These are phyloP conservation scores for Kazachstania africana DNA, from an alignment of 805 yeast genomes.

Conservation along the genomic window DNA sequence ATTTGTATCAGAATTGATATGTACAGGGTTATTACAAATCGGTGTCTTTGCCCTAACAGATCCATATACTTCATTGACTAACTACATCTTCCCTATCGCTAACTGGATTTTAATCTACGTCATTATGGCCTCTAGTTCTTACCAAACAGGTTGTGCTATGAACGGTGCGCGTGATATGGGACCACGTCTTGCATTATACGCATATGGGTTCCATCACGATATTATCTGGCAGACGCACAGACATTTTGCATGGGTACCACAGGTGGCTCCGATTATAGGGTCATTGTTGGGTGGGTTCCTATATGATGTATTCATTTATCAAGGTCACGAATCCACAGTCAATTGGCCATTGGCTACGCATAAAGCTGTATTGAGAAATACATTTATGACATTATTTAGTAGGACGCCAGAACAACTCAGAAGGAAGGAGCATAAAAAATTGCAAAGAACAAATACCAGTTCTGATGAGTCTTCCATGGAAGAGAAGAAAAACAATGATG, in stretches of 20 bases:
- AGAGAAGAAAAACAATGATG: not conserved
- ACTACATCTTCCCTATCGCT: constrained; percentile 36
- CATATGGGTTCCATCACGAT: constrained; percentile 35
- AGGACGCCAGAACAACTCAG: not conserved
- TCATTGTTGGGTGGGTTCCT: constrained; percentile 35
- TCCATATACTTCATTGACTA: constrained; percentile 35
- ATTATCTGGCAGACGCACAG: constrained; percentile 28
- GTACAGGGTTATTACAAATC: constrained; percentile 33
- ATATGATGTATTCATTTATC: constrained; percentile 38
- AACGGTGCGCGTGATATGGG: constrained; percentile 44
- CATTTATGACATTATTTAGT: not conserved
- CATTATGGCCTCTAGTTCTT: constrained; percentile 36
- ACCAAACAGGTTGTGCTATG: constrained; percentile 41
- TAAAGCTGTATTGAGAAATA: constrained; percentile 1
- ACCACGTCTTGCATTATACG: constrained; percentile 37
- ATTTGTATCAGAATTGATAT: constrained; percentile 35
- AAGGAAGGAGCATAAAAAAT: not conserved
- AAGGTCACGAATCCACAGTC: constrained; percentile 39
- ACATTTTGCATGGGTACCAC: constrained; percentile 41
- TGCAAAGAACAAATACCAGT: not conserved
- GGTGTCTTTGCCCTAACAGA: constrained; percentile 40
- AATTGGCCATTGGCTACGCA: constrained; percentile 27
- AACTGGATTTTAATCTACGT: constrained; percentile 33
- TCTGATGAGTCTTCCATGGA: not conserved
- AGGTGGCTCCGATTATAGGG: constrained; percentile 37